Base-by-base conservation (phyloP, 2,329 filamentous ascomycete species). In the Penicillium thymicola region DNA sequence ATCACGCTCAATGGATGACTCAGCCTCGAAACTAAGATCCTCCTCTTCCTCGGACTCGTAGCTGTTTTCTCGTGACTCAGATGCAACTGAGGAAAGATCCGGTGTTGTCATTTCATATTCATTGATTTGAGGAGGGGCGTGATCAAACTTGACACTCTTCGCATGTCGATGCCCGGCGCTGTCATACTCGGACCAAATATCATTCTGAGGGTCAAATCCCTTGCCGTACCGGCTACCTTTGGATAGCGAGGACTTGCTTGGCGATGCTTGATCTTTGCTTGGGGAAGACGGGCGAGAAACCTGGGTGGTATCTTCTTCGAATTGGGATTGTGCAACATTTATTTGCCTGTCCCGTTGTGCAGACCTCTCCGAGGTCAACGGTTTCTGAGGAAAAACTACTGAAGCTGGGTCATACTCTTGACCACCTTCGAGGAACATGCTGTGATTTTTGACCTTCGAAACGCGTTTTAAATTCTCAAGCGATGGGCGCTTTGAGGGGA, bases 91-190 rank as follows among this genome's bases (percentile, higher is more conserved):
- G 2, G 93, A 97, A n/a, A 95, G 85, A 70, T 97, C 94, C 11
- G 94, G 94, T 2, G 94, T 99, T 34, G 91, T 89, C 89, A 97
- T 92, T 76, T 97, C 94, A 73, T 97, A 99, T 76, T 99, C 94
- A 71, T 97, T 96, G 68, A 99, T 84, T 71, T 96, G 90, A 25
- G 94, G 94, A 23, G 93, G 93, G 2, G 90, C 92, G 37, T 88
- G 89, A 75, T 97, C 92, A 71, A 99, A 99, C 0, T 93, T 99
- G 57, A 99, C 94, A 68, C 92, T 97, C 81, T 99, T 99, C 46
- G 91, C 87, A 75, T 96, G 90, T 52, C 92, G 89, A 70, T 91
- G 89, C 41, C 18, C 82, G 41, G 89, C 86, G 5, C 84, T 82
- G 59, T 85, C 64, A 40, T 65, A 60, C 34, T 66, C 84, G 18